Evolutionary conservation across 2,329 filamentous ascomycete genomes (phyloP).

Genomic region (Aotearoamyces nothofagi): DNA sequence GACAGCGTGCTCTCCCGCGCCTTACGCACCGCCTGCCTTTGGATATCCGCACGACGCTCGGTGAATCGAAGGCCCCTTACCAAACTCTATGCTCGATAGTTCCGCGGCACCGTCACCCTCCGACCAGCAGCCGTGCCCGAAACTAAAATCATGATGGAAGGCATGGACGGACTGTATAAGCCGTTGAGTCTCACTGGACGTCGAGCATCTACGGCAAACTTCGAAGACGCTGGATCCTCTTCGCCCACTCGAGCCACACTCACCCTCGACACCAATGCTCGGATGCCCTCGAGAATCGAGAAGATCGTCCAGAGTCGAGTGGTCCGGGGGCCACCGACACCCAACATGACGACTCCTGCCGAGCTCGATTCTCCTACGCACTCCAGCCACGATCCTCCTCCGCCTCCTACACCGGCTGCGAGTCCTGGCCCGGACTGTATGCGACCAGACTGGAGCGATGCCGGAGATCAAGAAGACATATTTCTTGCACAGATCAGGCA

Average conservation of each 20-base stretch:
- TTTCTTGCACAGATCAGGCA: conserved; percentile 66
- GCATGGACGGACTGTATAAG: conserved; percentile 21
- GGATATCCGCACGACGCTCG: no score
- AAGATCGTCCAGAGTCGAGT: conserved; percentile 36
- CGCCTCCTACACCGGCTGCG: conserved; percentile 49
- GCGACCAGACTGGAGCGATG: conserved; percentile 60
- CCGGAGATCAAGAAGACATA: conserved; percentile 67
- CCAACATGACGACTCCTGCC: conserved; percentile 49
- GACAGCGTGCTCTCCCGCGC: no score
- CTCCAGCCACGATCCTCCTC: conserved; percentile 31
- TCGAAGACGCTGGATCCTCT: conserved; percentile 29
- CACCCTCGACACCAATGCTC: conserved; percentile 27
- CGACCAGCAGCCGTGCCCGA: neutral
- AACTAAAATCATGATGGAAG: neutral
- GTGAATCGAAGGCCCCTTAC: no score
- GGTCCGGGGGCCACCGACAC: conserved; percentile 44
- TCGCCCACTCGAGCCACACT: conserved; percentile 21
- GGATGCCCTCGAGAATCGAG: conserved; percentile 27
- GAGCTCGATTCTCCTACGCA: conserved; percentile 35
- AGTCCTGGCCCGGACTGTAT: conserved; percentile 46
- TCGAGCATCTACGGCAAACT: conserved; percentile 38
- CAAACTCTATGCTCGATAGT: no score
- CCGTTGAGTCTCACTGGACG: conserved; percentile 46
- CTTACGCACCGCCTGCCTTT: no score
- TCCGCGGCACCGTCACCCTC: neutral